These are phyloP conservation scores for Pigoraptor vietnamica DNA, from an alignment of 78 protist genomes.

Conservation along the genomic window DNA sequence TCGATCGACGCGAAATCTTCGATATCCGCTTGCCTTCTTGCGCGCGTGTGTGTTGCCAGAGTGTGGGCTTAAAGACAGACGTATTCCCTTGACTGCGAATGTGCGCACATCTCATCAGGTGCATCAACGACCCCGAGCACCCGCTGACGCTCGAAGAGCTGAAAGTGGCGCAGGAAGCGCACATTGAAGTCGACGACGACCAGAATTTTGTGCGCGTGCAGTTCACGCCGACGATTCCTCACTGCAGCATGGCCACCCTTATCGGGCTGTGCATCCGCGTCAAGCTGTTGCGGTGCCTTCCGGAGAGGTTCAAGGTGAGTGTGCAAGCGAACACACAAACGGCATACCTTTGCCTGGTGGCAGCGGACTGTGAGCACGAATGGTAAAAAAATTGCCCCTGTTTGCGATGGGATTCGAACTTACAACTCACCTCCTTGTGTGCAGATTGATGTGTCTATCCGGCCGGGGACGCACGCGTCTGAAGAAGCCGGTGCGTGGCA, in stretches of 20 bases:
- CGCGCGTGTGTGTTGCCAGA: too few relatives aligned
- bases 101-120: slow-evolving; percentile 30
- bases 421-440: too few relatives aligned
- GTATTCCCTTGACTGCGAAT: neutral
- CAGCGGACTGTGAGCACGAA: too few relatives aligned
- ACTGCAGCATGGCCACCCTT: slow-evolving; percentile 63
- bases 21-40: neutral
- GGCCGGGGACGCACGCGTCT: slow-evolving; percentile 16
- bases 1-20: slow-evolving; percentile 50
- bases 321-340: neutral
- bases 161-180: slow-evolving; percentile 5
- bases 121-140: slow-evolving; percentile 82
- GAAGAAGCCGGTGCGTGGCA: neutral
- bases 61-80: neutral
- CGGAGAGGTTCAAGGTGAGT: slow-evolving; percentile 16
- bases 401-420: too few relatives aligned
- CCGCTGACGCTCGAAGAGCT: slow-evolving; percentile 79
- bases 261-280: slow-evolving; percentile 55
- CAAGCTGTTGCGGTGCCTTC: neutral
- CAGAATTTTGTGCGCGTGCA: neutral
- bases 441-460: neutral
- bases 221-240: slow-evolving; percentile 66
- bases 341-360: neutral
- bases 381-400: neutral
- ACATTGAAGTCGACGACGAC: slow-evolving; percentile 3